Evolutionary conservation across 2,329 filamentous ascomycete genomes (phyloP), one percentile per base, ranked within the genome.

Genomic region (Botryosphaeria dothidea): DNA sequence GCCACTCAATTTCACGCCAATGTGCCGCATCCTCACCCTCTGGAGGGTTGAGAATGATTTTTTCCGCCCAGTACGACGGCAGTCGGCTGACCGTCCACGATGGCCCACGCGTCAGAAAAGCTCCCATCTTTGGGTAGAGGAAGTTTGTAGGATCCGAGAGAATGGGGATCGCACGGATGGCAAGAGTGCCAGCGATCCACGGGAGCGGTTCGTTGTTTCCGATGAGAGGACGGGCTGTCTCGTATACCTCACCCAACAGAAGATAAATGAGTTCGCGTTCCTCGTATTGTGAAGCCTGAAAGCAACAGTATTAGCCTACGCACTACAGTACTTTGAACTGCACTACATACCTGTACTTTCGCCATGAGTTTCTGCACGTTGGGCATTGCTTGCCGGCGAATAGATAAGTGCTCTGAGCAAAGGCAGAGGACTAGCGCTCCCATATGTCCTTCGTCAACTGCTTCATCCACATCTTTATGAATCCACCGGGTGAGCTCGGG

Each of bases 91-190:
- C 73, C 13, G 88, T 84, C 94, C 94, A 98, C 25, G 83, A 77
- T 0, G 94, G 93, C 0, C 88, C 86, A 60, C 88, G 88, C 23
- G 92, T 92, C 38, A 98, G 85, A 75, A 93, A 97, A 5, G 84
- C 83, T 80, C 96, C 97, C 77, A 95, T 81, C 74, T 97, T 97
- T 65, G 88, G 86, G 75, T 97, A 98, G 41, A 97, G 85, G 66
- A 86, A 87, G 73, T 96, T 92, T 17, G 92, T 83, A 0, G 94
- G 94, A 67, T 92, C 89, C 23, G 84, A 85, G 51, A 96, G 79
- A 17, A 96, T 87, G 1, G 85, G 80, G 7, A 96, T 82, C 1
- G 89, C 87, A 68, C 88, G 87, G 52, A 85, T 84, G 7, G 92
- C 89, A 71, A 97, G 95, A 11, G 90, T 86, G n/a, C 88, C 85